Percentiles rank a stretch among this genome's conserved stretches.
Evolutionary conservation across 768 basidiomycete genomes (phyloP).

Genomic region (Megacollybia marginata): DNA sequence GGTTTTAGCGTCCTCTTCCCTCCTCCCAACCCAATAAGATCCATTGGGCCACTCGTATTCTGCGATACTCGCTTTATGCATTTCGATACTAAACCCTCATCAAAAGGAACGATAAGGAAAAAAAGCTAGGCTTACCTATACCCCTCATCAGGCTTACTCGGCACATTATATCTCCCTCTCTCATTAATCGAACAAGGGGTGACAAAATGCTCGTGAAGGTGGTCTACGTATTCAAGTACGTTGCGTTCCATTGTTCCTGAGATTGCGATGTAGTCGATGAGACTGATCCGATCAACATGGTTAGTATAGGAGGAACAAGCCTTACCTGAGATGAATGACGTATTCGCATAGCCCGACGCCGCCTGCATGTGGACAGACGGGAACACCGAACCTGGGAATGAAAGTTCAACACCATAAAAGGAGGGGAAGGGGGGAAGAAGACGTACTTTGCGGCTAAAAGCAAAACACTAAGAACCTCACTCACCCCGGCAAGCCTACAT

Average conservation of each 20-base stretch:
- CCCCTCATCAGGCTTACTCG: slow-evolving; percentile 65
- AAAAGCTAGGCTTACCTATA: slow-evolving; percentile 46
- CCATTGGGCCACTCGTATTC: slow-evolving; percentile 86
- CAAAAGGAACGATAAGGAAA: not conserved
- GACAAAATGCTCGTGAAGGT: slow-evolving; percentile 91
- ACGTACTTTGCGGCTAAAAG: slow-evolving; percentile 83
- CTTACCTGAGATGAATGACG: slow-evolving; percentile 73
- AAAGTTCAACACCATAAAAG: not conserved
- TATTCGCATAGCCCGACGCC: slow-evolving; percentile 93
- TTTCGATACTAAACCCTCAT: slow-evolving; percentile 63
- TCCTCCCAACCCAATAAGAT: slow-evolving; percentile 57
- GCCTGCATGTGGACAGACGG: slow-evolving; percentile 91
- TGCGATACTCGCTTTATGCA: slow-evolving; percentile 72
- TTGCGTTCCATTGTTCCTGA: slow-evolving; percentile 93
- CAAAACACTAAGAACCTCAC: slow-evolving; percentile 84
- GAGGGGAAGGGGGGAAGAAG: slow-evolving; percentile 1
- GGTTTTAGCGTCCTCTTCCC: too few relatives aligned
- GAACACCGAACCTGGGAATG: slow-evolving; percentile 63
- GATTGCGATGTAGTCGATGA: slow-evolving; percentile 91
- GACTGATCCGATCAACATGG: slow-evolving; percentile 25
- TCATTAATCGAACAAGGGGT: slow-evolving; percentile 84
- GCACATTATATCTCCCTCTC: slow-evolving; percentile 84
- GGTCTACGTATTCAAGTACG: slow-evolving; percentile 86
- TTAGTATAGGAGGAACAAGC: not conserved
- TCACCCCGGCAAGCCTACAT: slow-evolving; percentile 89